A percentile compares a stretch with the other conserved stretches of the same genome.
phyloP scores from a whole-genome alignment of 371 early-diverging fungal species.

The Umbelopsis sp. region DNA sequence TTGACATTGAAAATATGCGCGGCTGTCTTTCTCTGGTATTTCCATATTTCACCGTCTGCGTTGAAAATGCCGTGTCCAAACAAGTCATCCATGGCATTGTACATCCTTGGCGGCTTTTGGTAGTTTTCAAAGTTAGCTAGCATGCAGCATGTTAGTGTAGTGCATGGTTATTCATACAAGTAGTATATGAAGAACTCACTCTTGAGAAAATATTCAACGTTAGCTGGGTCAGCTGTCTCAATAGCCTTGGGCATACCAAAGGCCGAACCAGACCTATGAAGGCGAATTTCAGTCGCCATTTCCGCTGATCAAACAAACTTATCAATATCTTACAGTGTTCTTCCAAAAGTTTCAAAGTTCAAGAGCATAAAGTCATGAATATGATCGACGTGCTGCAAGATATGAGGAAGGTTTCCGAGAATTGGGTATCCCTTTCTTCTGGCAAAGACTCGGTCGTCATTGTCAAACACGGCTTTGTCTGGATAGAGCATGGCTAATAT shows the following conservation, averaged over 20 bases:
- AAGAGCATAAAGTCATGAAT: slow-evolving; percentile 28
- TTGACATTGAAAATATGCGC: slow-evolving; percentile 72
- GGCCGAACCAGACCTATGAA: slow-evolving; percentile 30
- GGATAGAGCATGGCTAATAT: slow-evolving; percentile 35
- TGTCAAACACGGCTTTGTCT: slow-evolving; percentile 41
- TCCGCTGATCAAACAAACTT: not conserved
- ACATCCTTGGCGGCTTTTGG: slow-evolving; percentile 51
- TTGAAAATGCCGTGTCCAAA: slow-evolving; percentile 80
- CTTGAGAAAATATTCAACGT: slow-evolving; percentile 42
- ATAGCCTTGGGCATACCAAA: slow-evolving; percentile 37
- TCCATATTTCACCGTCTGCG: slow-evolving; percentile 70
- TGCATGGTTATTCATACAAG: not conserved
- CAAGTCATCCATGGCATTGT: slow-evolving; percentile 40
- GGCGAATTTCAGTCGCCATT: not conserved
- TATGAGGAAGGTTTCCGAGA: slow-evolving; percentile 29
- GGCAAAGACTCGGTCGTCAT: slow-evolving; percentile 36
- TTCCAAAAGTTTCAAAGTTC: slow-evolving; percentile 22
- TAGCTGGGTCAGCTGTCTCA: slow-evolving; percentile 47
- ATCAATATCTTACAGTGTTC: slow-evolving; percentile 33
- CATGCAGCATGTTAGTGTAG: not conserved
- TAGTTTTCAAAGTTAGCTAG: slow-evolving; percentile 64
- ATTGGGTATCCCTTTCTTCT: slow-evolving; percentile 33
- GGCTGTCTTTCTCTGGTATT: slow-evolving; percentile 69
- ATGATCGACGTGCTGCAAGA: slow-evolving; percentile 28
- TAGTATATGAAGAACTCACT: not conserved